Conservation (phyloP, 2,329 filamentous ascomycete genomes). For the Cytospora piceae region DNA sequence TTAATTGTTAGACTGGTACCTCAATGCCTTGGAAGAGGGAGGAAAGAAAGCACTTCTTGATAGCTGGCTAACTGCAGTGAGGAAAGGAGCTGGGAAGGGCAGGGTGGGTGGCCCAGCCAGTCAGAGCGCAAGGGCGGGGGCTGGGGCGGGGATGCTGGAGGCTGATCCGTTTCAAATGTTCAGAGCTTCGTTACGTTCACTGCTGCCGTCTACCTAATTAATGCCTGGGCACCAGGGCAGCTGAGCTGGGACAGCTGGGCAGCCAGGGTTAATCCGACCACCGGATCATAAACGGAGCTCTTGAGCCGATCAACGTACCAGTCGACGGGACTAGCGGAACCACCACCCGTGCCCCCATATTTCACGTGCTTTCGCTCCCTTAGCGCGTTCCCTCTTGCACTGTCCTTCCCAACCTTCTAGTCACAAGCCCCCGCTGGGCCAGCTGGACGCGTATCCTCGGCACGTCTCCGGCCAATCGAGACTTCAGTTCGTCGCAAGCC, state of each 20-base stretch:
- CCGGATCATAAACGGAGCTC: background rate
- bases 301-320: background rate
- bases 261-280: no score
- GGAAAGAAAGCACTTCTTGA: slow-evolving; percentile 21
- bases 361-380: slow-evolving; percentile 2
- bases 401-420: slow-evolving; percentile 17
- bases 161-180: background rate
- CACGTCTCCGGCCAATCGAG: slow-evolving; percentile 28
- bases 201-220: background rate
- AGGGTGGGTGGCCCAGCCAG: slow-evolving; percentile 13
- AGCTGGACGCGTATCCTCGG: slow-evolving; percentile 24
- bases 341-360: background rate
- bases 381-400: slow-evolving; percentile 12
- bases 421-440: slow-evolving; percentile 3
- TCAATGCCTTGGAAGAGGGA: slow-evolving; percentile 19
- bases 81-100: slow-evolving; percentile 15
- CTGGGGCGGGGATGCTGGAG: slow-evolving; percentile 3
- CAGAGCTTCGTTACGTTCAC: slow-evolving; percentile 1
- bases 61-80: slow-evolving; percentile 28
- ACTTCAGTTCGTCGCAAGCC: slow-evolving; percentile 18
- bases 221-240: background rate
- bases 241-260: no score
- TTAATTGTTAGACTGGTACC: slow-evolving; percentile 30
- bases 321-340: background rate
- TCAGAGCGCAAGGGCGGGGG: slow-evolving; percentile 12